Percentiles rank a stretch among this genome's conserved stretches.
Evolutionary conservation across 2,329 filamentous ascomycete genomes (phyloP).

Genomic region (Botrytis byssoidea): DNA sequence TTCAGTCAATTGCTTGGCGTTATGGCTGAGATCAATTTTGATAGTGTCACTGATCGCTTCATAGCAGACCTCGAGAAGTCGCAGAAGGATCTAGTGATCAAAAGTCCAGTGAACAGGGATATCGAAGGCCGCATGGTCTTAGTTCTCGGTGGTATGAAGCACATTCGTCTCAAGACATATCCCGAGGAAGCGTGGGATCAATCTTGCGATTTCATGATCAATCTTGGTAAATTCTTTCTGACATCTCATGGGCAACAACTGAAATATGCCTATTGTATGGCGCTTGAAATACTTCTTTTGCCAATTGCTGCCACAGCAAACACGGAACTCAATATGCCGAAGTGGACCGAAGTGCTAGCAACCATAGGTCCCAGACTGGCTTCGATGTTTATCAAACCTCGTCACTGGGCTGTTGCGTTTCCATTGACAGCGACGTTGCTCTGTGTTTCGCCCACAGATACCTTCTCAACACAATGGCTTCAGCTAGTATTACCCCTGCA

Average conservation of each 20-base stretch:
- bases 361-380: constrained; percentile 74
- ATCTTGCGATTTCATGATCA: constrained; percentile 84
- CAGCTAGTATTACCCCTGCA: constrained; percentile 76
- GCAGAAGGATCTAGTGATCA: constrained; percentile 71
- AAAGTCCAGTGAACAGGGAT: constrained; percentile 65
- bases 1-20: constrained; percentile 92
- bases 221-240: constrained; percentile 77
- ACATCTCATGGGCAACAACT: constrained; percentile 83
- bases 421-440: constrained; percentile 83
- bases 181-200: constrained; percentile 77
- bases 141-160: constrained; percentile 87
- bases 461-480: constrained; percentile 83
- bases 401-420: constrained; percentile 88
- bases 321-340: constrained; percentile 73
- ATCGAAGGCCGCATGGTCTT: constrained; percentile 81
- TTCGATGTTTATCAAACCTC: constrained; percentile 85
- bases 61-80: constrained; percentile 75
- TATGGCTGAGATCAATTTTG: constrained; percentile 92
- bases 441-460: constrained; percentile 82
- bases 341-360: constrained; percentile 83
- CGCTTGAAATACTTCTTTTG: constrained; percentile 81
- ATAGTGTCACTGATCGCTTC: constrained; percentile 78
- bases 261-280: constrained; percentile 92
- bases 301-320: constrained; percentile 81
- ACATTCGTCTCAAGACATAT: constrained; percentile 73